Base-by-base conservation (phyloP, 2,329 filamentous ascomycete genomes). In the Parafenestella ontariensis region DNA sequence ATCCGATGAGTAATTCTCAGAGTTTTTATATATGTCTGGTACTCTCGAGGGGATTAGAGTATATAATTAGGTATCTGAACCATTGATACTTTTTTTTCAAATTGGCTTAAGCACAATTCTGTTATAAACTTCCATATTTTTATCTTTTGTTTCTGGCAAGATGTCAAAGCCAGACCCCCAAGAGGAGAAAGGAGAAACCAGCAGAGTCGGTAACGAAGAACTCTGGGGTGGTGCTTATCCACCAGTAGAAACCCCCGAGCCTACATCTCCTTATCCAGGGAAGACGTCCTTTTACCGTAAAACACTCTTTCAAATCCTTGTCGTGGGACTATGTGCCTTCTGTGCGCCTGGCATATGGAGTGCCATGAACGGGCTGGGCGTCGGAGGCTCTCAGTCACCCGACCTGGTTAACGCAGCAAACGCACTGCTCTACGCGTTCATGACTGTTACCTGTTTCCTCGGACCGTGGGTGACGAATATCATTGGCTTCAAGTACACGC, bases 341-440 rank as follows among this genome's bases (percentile, higher is more conserved):
- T 55, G 58, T 29, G 56, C 59, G n/a, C 80, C 80, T 0, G 80
- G 80, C 0, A 66, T 85, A 3, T 85, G 83, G 82, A 84, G 83
- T 64, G 83, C 83, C 1, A 83, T 85, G 79, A 84, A 82, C 56
- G 73, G 77, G 1, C 70, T 83, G 5, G 82, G 83, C 15, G 83
- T 82, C 1, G 82, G 82, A 34, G 82, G 79, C 79, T 1, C 79
- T 83, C 52, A 76, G 78, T 42, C 82, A 82, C 0, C 84, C 78
- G 41, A 43, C 46, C 76, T 85, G 2, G 79, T 83, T 44, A 83
- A 83, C 49, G 80, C 80, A 0, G 81, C 79, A n/a, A 83, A 83
- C 54, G 78, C 81, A 0, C 70, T 84, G 3, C 77, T 82, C 3
- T 84, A 83, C 43, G 78, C 74, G 0, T 64, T 81, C 21, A 77